Evolutionary conservation across 305 asterid genomes (phyloP), one percentile per base, ranked within the genome.

Genomic region (Rubia tinctorum): DNA sequence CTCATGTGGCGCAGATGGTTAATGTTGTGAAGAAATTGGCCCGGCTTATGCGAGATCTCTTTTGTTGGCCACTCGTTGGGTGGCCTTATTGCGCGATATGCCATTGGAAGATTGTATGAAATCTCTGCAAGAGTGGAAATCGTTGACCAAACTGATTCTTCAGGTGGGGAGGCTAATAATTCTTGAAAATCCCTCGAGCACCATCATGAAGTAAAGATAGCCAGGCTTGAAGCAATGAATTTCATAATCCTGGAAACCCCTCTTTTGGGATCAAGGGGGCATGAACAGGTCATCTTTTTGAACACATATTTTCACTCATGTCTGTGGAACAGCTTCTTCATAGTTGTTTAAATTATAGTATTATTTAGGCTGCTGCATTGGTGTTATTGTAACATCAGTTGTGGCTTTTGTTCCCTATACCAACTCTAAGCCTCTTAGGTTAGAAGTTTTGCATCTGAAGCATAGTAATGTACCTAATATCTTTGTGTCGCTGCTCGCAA

Each of bases 31-130:
- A 82, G 80, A 71, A 88, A 80, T 15, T 84, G 91, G 91, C 93
- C 83, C 61, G 95, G 88, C 22, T 80, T 89, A 78, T 68, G 68
- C 77, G 91, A 86, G 78, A 89, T 93, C 79, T 93, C 98, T 23
- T 88, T 93, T 71, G 95, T 93, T 71, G 94, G 97, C 74, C 98
- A 93, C 79, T 93, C 98, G 20, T 83, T 93, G 77, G 98, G 98
- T 59, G 98, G 98, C 71, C 96, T 93, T 75, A 97, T 93, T 77
- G 89, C 98, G 72, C 84, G 98, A 23, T 93, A 89, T 81, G 95
- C 97, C 71, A 75, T 91, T 74, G 98, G 97, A 73, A 86, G 95
- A 74, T 75, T 92, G 66, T 84, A 83, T 71, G 78, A 78, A 76
- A 73, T 75, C 40, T 71, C 75, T 76, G 53, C 81, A 3, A 40